These are phyloP conservation scores for Eucalyptus grandis DNA, from an alignment of 345 rosid species.

Conservation along the genomic window DNA sequence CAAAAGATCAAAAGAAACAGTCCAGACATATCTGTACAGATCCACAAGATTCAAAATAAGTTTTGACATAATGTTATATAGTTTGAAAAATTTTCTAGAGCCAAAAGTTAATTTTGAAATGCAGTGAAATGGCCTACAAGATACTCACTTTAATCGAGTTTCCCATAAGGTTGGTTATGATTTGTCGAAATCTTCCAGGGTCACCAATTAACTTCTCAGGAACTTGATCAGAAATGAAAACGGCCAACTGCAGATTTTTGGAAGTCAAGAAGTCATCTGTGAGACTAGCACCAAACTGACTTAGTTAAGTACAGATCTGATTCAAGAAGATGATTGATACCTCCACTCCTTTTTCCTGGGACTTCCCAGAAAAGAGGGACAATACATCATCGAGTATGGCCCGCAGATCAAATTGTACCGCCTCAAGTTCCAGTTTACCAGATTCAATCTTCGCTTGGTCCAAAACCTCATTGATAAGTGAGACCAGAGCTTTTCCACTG, in stretches of 20 bases:
- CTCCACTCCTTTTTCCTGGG: conserved; percentile 83
- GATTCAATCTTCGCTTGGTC: conserved; percentile 95
- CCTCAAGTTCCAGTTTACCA: conserved; percentile 95
- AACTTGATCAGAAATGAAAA: conserved; percentile 73
- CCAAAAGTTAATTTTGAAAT: neutral
- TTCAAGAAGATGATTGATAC: conserved; percentile 15
- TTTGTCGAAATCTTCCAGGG: conserved; percentile 90
- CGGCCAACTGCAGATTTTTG: conserved; percentile 60
- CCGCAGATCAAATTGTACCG: conserved; percentile 66
- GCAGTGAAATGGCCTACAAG: neutral
- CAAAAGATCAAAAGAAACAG: neutral
- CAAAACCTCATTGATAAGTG: conserved; percentile 83
- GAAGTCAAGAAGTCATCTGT: neutral
- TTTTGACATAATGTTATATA: neutral
- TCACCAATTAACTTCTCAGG: conserved; percentile 85
- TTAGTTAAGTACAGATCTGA: neutral
- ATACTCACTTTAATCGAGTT: conserved; percentile 85
- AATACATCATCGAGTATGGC: conserved; percentile 78
- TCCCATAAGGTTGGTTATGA: conserved; percentile 92
- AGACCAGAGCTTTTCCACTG: conserved; percentile 88
- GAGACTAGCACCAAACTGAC: neutral
- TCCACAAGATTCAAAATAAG: neutral
- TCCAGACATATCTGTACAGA: neutral
- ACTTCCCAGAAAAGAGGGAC: conserved; percentile 85
- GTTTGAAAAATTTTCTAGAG: neutral